Conservation (phyloP, 1,284 basidiomycete species). For the Hemileia vastatrix region DNA sequence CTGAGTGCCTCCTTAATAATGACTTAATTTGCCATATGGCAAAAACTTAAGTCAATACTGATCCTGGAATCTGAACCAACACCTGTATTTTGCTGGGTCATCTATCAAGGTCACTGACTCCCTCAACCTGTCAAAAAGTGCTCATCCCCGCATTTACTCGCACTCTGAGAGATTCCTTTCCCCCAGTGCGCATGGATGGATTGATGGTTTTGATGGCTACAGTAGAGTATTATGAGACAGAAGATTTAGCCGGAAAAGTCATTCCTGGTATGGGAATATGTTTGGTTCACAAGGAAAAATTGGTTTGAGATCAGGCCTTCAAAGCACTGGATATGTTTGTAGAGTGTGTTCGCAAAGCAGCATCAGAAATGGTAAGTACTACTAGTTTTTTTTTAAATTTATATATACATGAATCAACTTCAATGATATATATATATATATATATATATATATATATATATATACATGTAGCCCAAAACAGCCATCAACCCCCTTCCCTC, state of each 20-base stretch:
- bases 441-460: no score
- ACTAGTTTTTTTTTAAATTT: no score
- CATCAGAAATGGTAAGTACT: no score
- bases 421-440: no score
- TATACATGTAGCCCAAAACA: slow-evolving; percentile 14
- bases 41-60: slow-evolving; percentile 83
- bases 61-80: slow-evolving; percentile 90
- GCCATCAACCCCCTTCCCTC: neutral
- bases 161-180: slow-evolving; percentile 80
- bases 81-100: slow-evolving; percentile 92
- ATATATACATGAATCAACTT: no score
- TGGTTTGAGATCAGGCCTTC: slow-evolving; percentile 87
- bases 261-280: slow-evolving; percentile 71
- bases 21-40: slow-evolving; percentile 86
- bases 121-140: slow-evolving; percentile 85
- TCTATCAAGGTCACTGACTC: slow-evolving; percentile 72
- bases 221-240: slow-evolving; percentile 75
- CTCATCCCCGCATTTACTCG: slow-evolving; percentile 87
- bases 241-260: slow-evolving; percentile 76
- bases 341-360: no score
- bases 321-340: no score
- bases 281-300: slow-evolving; percentile 83
- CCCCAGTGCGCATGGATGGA: slow-evolving; percentile 85
- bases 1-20: slow-evolving; percentile 87
- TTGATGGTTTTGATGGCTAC: slow-evolving; percentile 94